Percentiles rank a stretch among this genome's conserved stretches.
Evolutionary conservation across 2,329 filamentous ascomycete species (phyloP).

Genomic region (Sclerotinia glacialis): DNA sequence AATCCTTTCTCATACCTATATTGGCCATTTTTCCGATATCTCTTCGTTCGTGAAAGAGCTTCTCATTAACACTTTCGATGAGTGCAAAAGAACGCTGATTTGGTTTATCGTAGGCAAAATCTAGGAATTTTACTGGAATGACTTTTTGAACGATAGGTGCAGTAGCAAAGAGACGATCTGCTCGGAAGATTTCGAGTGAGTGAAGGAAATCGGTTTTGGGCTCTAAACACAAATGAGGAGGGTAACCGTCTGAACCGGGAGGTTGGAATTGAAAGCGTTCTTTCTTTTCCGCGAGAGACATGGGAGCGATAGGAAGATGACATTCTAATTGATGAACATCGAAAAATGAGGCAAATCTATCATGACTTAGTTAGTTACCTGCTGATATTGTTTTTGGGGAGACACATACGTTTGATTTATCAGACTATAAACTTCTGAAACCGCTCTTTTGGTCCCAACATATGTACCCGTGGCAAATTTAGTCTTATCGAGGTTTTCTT

Average conservation of each 20-base stretch:
- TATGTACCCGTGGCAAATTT: conserved; percentile 16
- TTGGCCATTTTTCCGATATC: conserved; percentile 18
- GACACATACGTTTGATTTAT: conserved; percentile 12
- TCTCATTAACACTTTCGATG: conserved; percentile 9
- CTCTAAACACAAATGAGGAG: conserved; percentile 13
- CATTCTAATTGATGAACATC: conserved; percentile 15
- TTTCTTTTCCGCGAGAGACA: background rate
- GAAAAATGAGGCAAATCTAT: conserved; percentile 18
- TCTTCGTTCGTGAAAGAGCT: conserved; percentile 11
- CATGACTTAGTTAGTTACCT: background rate
- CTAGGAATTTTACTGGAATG: conserved; percentile 12
- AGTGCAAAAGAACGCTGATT: conserved; percentile 10
- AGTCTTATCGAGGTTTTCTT: background rate
- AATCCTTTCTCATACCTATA: conserved; percentile 28
- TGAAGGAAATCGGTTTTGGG: conserved; percentile 1
- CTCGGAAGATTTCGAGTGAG: conserved; percentile 17
- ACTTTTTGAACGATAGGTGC: conserved; percentile 17
- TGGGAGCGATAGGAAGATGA: background rate
- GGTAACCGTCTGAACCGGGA: conserved; percentile 13
- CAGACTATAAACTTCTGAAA: conserved; percentile 13
- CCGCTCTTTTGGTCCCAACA: conserved; percentile 16
- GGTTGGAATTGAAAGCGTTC: conserved; percentile 19
- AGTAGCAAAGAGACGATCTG: conserved; percentile 4
- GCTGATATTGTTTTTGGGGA: background rate
- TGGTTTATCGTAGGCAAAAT: conserved; percentile 15